phyloP scores from a whole-genome alignment of 768 basidiomycete species.

The Naganishia antarctica region DNA sequence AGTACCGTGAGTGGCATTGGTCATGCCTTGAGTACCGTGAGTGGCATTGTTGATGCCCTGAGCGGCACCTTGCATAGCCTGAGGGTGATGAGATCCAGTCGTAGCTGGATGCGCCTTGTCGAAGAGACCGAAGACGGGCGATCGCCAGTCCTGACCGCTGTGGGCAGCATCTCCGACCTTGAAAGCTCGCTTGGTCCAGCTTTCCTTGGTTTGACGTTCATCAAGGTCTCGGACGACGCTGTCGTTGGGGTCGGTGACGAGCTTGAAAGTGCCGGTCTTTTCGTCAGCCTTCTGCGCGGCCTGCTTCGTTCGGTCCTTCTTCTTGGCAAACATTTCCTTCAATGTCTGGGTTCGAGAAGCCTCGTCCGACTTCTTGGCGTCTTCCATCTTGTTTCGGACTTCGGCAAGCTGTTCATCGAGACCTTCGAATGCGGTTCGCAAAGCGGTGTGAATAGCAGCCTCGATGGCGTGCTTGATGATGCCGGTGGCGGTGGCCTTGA shows the following conservation, averaged over 20 bases:
- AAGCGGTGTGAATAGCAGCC: constrained; percentile 61
- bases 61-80: constrained; percentile 18
- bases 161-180: constrained; percentile 53
- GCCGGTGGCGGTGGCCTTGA: constrained; percentile 71
- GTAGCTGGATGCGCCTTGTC: constrained; percentile 44
- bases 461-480: constrained; percentile 63
- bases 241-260: constrained; percentile 53
- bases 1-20: constrained; percentile 12
- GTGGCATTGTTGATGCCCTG: not conserved
- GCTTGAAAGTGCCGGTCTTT: constrained; percentile 37
- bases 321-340: constrained; percentile 46
- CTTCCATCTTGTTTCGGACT: constrained; percentile 64
- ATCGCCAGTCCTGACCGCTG: constrained; percentile 57
- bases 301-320: constrained; percentile 52
- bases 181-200: constrained; percentile 62
- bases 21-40: not conserved
- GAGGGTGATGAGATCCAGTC: constrained; percentile 41
- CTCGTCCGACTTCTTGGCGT: constrained; percentile 54
- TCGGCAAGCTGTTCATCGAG: constrained; percentile 81
- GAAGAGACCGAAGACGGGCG: constrained; percentile 50
- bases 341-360: constrained; percentile 40
- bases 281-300: constrained; percentile 51
- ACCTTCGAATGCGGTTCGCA: constrained; percentile 76
- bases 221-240: constrained; percentile 30
- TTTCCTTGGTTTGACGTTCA: constrained; percentile 55